phyloP scores from a whole-genome alignment of 352 stramenopile species.

The Hyaloperonospora arabidopsidis region DNA sequence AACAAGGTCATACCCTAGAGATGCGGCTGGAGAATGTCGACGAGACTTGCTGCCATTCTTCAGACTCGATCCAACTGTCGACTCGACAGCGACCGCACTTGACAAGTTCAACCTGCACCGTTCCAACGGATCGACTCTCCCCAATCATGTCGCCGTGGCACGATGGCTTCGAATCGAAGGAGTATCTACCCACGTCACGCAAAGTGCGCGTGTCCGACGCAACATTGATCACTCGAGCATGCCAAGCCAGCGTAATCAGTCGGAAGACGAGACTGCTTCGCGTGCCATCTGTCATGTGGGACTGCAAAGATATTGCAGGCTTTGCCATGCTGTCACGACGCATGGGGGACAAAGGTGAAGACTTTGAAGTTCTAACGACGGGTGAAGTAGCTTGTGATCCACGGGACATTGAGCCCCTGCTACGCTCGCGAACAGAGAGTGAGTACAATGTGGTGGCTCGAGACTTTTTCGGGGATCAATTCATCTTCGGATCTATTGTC shows the following conservation, averaged over 20 bases:
- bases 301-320: slow-evolving; percentile 28
- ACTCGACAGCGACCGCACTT: slow-evolving; percentile 11
- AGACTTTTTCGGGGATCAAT: slow-evolving; percentile 30
- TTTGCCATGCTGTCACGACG: slow-evolving; percentile 24
- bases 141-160: slow-evolving; percentile 10
- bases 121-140: slow-evolving; percentile 15
- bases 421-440: slow-evolving; percentile 24
- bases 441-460: slow-evolving; percentile 27
- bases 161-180: slow-evolving; percentile 16
- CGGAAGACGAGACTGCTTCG: slow-evolving; percentile 14
- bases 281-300: slow-evolving; percentile 25
- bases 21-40: slow-evolving; percentile 6
- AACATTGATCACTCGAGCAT: slow-evolving; percentile 28
- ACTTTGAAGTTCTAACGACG: slow-evolving; percentile 30
- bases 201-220: slow-evolving; percentile 28
- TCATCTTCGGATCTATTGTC: slow-evolving; percentile 47
- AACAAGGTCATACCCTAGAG: slow-evolving; percentile 1
- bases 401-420: slow-evolving; percentile 24
- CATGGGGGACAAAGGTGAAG: slow-evolving; percentile 10
- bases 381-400: slow-evolving; percentile 29
- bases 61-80: slow-evolving; percentile 1
- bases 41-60: slow-evolving; percentile 12
- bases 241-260: slow-evolving; percentile 16
- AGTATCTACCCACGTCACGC: slow-evolving; percentile 2
- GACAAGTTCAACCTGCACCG: slow-evolving; percentile 20